Evolutionary conservation across 164 flowering plant genomes (phyloP).

Genomic region (Taxillus chinensis): DNA sequence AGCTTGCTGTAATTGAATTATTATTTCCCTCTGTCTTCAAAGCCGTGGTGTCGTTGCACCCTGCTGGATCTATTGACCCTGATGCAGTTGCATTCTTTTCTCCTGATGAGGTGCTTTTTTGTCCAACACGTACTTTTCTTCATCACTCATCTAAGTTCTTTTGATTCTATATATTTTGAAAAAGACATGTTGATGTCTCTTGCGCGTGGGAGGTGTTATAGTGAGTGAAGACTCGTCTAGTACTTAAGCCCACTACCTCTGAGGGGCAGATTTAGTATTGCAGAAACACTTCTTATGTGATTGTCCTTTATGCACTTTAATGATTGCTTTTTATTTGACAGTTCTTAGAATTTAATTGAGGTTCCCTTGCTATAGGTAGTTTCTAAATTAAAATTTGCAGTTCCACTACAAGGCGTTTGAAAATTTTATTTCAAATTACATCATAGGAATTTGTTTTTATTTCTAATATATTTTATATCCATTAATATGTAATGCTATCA

Average conservation of each 20-base stretch:
- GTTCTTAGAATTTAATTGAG: too few species aligned
- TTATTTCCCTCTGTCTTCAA: conserved; percentile 71
- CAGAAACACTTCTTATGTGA: too few species aligned
- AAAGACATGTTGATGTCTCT: too few species aligned
- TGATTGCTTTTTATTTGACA: too few species aligned
- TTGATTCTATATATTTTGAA: not conserved
- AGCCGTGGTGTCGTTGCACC: conserved; percentile 77
- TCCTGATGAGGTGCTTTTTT: conserved; percentile 76
- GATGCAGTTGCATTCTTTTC: conserved; percentile 97
- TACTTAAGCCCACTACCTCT: too few species aligned
- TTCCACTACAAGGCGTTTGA: not conserved
- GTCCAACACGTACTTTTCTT: not conserved
- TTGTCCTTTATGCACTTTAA: too few species aligned
- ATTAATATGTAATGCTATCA: not conserved
- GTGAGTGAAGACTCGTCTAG: too few species aligned
- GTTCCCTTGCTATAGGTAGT: too few species aligned
- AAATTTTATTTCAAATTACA: not conserved
- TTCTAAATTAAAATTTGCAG: too few species aligned
- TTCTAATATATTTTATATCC: not conserved
- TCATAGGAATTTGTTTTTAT: not conserved
- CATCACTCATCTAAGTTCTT: not conserved
- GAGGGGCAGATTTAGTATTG: too few species aligned
- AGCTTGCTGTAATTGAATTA: conserved; percentile 72
- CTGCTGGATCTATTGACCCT: conserved; percentile 79
- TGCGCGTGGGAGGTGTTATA: too few species aligned